Conservation (phyloP, 305 asterid genomes). For the Nicotiana rustica region DNA sequence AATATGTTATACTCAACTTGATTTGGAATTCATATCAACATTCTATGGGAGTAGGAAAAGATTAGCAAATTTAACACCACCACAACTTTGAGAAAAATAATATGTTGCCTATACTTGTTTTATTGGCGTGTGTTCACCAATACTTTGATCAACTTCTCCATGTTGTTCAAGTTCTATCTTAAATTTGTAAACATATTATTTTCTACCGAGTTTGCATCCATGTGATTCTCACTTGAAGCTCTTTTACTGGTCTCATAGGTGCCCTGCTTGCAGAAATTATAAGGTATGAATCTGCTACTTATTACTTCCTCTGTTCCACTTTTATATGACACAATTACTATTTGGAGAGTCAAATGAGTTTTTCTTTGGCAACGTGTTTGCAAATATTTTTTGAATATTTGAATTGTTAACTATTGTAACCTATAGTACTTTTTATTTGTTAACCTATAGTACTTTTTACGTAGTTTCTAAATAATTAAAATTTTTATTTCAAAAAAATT, state of each 20-base stretch:
- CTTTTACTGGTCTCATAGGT: slow-evolving; percentile 58
- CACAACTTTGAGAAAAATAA: neutral
- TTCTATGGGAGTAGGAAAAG: slow-evolving; percentile 8
- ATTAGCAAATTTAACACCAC: neutral
- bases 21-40: slow-evolving; percentile 2
- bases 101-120: slow-evolving; percentile 6
- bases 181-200: neutral
- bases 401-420: too few relatives aligned
- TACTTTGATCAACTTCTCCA: neutral
- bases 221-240: slow-evolving; percentile 6
- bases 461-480: too few relatives aligned
- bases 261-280: slow-evolving; percentile 90
- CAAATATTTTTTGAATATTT: too few relatives aligned
- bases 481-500: too few relatives aligned
- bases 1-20: neutral
- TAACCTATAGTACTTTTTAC: too few relatives aligned
- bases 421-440: too few relatives aligned
- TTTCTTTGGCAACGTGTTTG: too few relatives aligned
- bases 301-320: too few relatives aligned
- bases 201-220: slow-evolving; percentile 13
- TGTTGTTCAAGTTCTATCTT: neutral
- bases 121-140: neutral
- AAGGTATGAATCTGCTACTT: slow-evolving; percentile 53
- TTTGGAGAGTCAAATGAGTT: too few relatives aligned
- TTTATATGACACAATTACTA: too few relatives aligned